These are phyloP conservation scores for Neopestalotiopsis clavispora DNA, from an alignment of 2,329 filamentous ascomycete genomes.

Conservation along the genomic window DNA sequence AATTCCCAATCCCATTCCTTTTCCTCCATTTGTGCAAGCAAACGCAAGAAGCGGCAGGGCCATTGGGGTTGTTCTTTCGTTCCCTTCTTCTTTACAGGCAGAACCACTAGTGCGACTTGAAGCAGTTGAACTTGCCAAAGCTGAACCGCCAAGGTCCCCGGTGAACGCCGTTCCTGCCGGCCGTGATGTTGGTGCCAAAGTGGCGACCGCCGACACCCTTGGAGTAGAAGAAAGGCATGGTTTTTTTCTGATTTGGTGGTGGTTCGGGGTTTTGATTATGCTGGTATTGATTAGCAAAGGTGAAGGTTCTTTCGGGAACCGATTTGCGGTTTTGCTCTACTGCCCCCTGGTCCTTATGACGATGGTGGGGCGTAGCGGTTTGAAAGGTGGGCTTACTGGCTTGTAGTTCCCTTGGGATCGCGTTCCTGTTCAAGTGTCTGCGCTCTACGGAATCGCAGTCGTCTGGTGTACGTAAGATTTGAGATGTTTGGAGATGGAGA, in stretches of 20 bases:
- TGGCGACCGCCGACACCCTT: constrained; percentile 53
- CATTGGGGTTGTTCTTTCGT: neutral
- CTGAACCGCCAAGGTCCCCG: constrained; percentile 57
- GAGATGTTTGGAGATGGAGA: too few relatives aligned
- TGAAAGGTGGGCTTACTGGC: neutral
- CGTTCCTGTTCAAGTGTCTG: too few relatives aligned
- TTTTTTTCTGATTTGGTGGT: neutral
- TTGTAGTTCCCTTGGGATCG: neutral
- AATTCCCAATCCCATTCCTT: too few relatives aligned
- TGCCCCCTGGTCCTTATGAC: too few relatives aligned
- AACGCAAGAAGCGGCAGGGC: neutral
- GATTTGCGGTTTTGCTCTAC: too few relatives aligned
- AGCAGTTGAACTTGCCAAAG: constrained; percentile 56
- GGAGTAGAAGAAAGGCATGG: constrained; percentile 53
- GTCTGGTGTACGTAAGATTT: neutral
- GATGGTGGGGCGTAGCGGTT: neutral
- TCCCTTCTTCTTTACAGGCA: neutral
- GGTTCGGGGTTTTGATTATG: neutral
- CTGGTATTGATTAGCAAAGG: neutral
- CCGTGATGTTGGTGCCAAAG: constrained; percentile 54
- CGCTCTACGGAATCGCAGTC: too few relatives aligned
- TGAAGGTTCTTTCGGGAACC: neutral
- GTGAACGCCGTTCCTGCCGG: constrained; percentile 50
- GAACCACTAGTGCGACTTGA: constrained; percentile 39
- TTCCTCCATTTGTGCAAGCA: neutral